phyloP scores from a whole-genome alignment of 352 stramenopile species.

The Globisporangium spiculum region DNA sequence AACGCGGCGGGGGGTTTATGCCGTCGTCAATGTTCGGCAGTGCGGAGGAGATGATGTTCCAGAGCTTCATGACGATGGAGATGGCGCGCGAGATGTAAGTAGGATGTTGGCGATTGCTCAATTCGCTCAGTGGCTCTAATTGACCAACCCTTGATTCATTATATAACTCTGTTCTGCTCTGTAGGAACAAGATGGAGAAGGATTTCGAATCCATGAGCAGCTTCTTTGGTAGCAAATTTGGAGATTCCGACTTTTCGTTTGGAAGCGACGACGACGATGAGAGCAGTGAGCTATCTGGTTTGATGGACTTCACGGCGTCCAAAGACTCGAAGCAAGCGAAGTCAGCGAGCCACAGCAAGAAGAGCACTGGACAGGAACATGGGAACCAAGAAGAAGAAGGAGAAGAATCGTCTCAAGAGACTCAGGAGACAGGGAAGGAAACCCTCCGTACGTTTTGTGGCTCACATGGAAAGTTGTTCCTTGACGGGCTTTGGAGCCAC shows the following conservation, averaged over 20 bases:
- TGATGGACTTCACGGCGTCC: not conserved
- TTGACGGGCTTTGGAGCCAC: not conserved
- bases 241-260: conserved; percentile 22
- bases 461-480: no score
- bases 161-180: not conserved
- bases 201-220: conserved; percentile 50
- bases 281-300: conserved; percentile 1
- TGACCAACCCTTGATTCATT: not conserved
- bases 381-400: not conserved
- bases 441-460: not conserved
- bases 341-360: not conserved
- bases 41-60: conserved; percentile 15
- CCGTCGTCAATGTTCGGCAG: conserved; percentile 9
- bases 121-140: not conserved
- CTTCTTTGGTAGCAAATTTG: conserved; percentile 31
- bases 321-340: not conserved
- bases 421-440: not conserved
- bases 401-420: not conserved
- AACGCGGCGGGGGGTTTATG: conserved; percentile 2
- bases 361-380: not conserved
- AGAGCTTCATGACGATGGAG: conserved; percentile 22
- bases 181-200: conserved; percentile 34
- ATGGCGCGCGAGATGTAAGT: conserved; percentile 22
- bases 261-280: conserved; percentile 7
- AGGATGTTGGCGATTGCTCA: not conserved